Evolutionary conservation across 2,329 filamentous ascomycete genomes (phyloP), one percentile per base, ranked within the genome.

Genomic region (Xylaria sp.): DNA sequence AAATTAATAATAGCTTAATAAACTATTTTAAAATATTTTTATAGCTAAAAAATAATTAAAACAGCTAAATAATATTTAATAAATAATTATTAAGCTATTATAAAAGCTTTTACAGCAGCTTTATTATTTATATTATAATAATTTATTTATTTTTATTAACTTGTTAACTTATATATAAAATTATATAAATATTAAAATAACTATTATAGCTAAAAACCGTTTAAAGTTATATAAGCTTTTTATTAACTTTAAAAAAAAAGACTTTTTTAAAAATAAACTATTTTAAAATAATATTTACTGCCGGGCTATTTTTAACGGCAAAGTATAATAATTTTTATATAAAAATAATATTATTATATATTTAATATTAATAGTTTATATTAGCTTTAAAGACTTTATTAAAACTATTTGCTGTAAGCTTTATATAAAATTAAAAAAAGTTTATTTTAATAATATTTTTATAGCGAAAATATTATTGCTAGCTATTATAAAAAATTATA

Each of bases 171-270:
- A 62, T 52, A 28, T 62, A 41, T 7, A 28, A 31, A 9, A 25
- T 6, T 62, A 52, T 62, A 62, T 62, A 62, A 52, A 13, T 28
- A 28, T 52, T 62, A 44, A 41, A 12, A 41, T 62, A 52, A 62
- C 7, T n/a, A n/a, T 31, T 41, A 62, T 25, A 39, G 8, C 9
- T 37, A 39, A 39, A 20, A 56, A 10, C 2, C 13, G 15, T 41
- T 41, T 18, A 39, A 56, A 39, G n/a, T 1, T 56, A n/a, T 20
- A n/a, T 37, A 20, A 39, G 5, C 6, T 1, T 15, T 31, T 56
- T 39, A 39, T 39, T 20, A 39, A 56, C 4, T 3, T 39, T 20
- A 20, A 37, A 20, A 39, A n/a, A 41, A 54, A 54, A 34, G 34
- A 54, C 13, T 2, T n/a, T 56, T 10, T 2, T 20, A 37, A 55